Percentiles rank a stretch among this genome's conserved stretches.
Evolutionary conservation across 176 grass and related monocot genomes (phyloP).

Genomic region (Saccharum spontaneum): DNA sequence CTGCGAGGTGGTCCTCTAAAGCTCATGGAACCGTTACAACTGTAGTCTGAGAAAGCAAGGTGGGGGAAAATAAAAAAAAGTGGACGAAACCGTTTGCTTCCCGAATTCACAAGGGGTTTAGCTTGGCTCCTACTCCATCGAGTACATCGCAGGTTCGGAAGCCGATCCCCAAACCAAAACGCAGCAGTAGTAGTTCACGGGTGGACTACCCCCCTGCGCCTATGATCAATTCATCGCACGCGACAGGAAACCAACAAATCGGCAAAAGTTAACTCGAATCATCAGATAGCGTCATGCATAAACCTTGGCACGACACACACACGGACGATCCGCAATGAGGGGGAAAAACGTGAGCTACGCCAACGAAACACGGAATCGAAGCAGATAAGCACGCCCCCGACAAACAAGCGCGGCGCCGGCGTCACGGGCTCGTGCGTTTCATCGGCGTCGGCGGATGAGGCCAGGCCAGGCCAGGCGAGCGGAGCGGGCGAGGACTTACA

Average conservation of each 20-base stretch:
- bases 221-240: constrained; percentile 6
- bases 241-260: background rate
- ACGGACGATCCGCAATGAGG: background rate
- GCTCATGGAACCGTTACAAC: constrained; percentile 7
- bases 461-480: background rate
- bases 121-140: constrained; percentile 8
- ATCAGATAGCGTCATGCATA: background rate
- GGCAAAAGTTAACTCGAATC: background rate
- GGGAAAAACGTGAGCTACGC: background rate
- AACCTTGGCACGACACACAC: background rate
- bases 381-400: background rate
- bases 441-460: background rate
- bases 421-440: background rate
- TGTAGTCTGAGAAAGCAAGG: constrained; percentile 7
- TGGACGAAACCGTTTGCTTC: background rate
- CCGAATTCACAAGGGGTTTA: background rate
- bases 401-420: background rate
- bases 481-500: constrained; percentile 49
- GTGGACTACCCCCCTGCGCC: background rate
- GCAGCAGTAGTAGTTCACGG: background rate
- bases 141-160: background rate
- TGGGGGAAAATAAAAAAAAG: background rate
- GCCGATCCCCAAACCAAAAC: background rate
- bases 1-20: background rate
- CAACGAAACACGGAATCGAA: background rate